These are phyloP conservation scores for Neonothopanus nambi DNA, from an alignment of 1,284 basidiomycete species.

Conservation along the genomic window DNA sequence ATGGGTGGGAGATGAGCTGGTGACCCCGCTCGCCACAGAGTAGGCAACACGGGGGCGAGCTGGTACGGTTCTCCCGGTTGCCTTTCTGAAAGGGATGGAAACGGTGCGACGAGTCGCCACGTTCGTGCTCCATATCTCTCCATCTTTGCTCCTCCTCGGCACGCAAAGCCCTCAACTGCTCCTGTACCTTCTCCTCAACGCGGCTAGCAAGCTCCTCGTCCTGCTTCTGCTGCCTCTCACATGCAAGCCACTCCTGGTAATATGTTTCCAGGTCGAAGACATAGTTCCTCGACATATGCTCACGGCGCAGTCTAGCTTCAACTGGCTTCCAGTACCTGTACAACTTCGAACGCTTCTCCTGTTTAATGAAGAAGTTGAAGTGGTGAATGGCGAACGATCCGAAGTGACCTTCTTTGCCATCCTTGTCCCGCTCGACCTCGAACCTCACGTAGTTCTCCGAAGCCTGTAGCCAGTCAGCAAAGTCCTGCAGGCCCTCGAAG, in stretches of 20 bases:
- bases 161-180: too few relatives aligned
- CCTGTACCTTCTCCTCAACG: too few relatives aligned
- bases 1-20: too few relatives aligned
- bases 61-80: neutral
- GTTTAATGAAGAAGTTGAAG: neutral
- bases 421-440: neutral
- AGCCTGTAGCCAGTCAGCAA: neutral
- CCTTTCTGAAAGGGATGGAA: constrained; percentile 4
- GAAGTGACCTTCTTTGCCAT: neutral
- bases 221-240: too few relatives aligned
- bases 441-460: neutral
- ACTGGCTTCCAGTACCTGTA: neutral
- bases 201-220: too few relatives aligned
- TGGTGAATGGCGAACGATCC: neutral
- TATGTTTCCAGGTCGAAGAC: too few relatives aligned
- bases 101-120: too few relatives aligned
- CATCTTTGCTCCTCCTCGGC: too few relatives aligned
- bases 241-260: too few relatives aligned
- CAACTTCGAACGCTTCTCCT: neutral
- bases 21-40: constrained; percentile 2
- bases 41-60: constrained; percentile 6
- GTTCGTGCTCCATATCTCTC: too few relatives aligned
- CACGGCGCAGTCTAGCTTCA: neutral
- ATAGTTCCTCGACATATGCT: too few relatives aligned
- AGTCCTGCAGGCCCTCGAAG: neutral